Evolutionary conservation across 345 rosid genomes (phyloP).

Genomic region (Lumnitzera littorea): DNA sequence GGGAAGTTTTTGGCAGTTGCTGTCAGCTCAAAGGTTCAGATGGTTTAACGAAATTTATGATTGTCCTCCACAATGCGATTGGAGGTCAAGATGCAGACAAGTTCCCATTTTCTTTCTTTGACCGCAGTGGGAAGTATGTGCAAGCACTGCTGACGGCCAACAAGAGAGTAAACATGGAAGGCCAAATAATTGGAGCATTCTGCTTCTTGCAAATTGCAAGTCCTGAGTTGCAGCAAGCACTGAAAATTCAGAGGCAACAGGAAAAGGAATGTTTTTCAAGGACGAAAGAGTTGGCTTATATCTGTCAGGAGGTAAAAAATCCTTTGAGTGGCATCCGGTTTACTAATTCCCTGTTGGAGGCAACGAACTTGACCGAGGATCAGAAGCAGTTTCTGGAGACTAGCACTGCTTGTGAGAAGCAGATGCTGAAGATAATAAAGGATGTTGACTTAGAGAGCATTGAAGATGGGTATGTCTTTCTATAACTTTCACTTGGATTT

Average conservation of each 20-base stretch:
- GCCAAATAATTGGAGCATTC: slow-evolving; percentile 78
- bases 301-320: slow-evolving; percentile 70
- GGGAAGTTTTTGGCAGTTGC: slow-evolving; percentile 86
- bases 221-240: slow-evolving; percentile 82
- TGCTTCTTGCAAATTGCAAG: slow-evolving; percentile 96
- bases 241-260: slow-evolving; percentile 67
- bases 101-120: slow-evolving; percentile 74
- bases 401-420: slow-evolving; percentile 81
- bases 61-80: slow-evolving; percentile 75
- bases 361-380: slow-evolving; percentile 61
- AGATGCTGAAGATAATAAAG: slow-evolving; percentile 55
- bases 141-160: slow-evolving; percentile 86
- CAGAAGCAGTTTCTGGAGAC: slow-evolving; percentile 88
- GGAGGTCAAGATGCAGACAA: slow-evolving; percentile 85
- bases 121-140: slow-evolving; percentile 59
- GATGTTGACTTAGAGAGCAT: slow-evolving; percentile 64
- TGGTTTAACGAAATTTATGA: slow-evolving; percentile 87
- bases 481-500: neutral
- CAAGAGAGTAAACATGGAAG: slow-evolving; percentile 64
- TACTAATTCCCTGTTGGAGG: slow-evolving; percentile 71
- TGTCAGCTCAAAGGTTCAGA: slow-evolving; percentile 90
- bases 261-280: slow-evolving; percentile 52
- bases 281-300: slow-evolving; percentile 78
- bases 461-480: slow-evolving; percentile 64
- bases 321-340: slow-evolving; percentile 73